Conservation (phyloP, 2,329 filamentous ascomycete species). For the Pseudogymnoascus destructans region DNA sequence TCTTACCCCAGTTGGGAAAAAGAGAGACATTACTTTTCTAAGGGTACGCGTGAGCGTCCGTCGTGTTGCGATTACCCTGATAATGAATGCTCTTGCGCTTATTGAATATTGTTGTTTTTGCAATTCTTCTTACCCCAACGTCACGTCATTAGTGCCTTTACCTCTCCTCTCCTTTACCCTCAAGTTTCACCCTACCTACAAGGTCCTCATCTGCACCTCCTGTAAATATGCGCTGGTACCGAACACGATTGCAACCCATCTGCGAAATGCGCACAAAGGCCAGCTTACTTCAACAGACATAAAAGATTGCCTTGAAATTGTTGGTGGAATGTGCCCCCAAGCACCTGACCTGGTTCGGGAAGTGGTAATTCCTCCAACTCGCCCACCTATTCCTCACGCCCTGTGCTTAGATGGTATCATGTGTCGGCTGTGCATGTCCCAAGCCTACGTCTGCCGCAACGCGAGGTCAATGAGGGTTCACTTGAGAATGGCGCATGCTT, state of each 20-base stretch:
- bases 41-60: neutral
- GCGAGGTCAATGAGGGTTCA: neutral
- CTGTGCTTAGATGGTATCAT: neutral
- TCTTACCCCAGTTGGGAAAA: neutral
- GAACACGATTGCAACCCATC: neutral
- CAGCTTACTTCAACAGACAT: neutral
- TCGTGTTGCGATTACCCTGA: neutral
- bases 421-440: neutral
- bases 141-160: no score
- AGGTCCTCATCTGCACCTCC: neutral
- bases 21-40: neutral
- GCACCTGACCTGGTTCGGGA: neutral
- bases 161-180: no score
- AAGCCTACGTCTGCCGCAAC: neutral
- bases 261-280: neutral
- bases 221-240: neutral
- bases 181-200: neutral
- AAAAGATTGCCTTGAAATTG: neutral
- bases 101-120: neutral
- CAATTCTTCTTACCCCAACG: no score
- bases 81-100: slow-evolving; percentile 1
- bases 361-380: neutral
- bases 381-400: neutral
- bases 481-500: neutral
- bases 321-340: neutral